phyloP scores from a whole-genome alignment of 177 flowering plant genomes.

The Telopea speciosissima region DNA sequence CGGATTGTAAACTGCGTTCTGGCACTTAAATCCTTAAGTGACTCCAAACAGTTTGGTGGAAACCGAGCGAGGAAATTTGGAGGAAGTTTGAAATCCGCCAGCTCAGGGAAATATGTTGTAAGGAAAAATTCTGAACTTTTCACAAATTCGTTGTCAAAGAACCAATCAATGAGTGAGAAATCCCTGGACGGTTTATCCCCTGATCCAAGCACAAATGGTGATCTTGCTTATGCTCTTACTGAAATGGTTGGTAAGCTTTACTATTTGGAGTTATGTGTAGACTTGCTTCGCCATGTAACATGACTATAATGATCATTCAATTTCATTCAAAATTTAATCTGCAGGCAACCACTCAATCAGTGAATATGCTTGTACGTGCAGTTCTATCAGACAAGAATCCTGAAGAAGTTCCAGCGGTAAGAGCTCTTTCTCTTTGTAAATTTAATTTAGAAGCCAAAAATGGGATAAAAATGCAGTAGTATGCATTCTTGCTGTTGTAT shows the following conservation, averaged over 20 bases:
- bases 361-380: constrained; percentile 69
- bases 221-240: constrained; percentile 27
- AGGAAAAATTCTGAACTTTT: constrained; percentile 87
- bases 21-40: constrained; percentile 81
- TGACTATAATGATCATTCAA: not conserved
- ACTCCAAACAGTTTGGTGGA: constrained; percentile 81
- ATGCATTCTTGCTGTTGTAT: not conserved
- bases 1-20: constrained; percentile 77
- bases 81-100: constrained; percentile 50
- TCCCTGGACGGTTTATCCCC: constrained; percentile 17
- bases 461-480: not conserved
- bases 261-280: not conserved
- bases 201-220: constrained; percentile 16
- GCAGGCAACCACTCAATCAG: constrained; percentile 42
- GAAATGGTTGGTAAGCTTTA: constrained; percentile 59
- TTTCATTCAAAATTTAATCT: not conserved
- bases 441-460: not conserved
- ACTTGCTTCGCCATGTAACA: not conserved
- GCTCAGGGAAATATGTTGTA: constrained; percentile 48
- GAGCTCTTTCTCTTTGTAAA: constrained; percentile 1
- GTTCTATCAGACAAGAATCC: constrained; percentile 74
- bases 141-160: constrained; percentile 56
- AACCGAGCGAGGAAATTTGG: constrained; percentile 81
- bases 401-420: constrained; percentile 86
- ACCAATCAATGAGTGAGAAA: constrained; percentile 48